Evolutionary conservation across 2,329 filamentous ascomycete genomes (phyloP), one percentile per base, ranked within the genome.

Genomic region (Ascochyta lentis): DNA sequence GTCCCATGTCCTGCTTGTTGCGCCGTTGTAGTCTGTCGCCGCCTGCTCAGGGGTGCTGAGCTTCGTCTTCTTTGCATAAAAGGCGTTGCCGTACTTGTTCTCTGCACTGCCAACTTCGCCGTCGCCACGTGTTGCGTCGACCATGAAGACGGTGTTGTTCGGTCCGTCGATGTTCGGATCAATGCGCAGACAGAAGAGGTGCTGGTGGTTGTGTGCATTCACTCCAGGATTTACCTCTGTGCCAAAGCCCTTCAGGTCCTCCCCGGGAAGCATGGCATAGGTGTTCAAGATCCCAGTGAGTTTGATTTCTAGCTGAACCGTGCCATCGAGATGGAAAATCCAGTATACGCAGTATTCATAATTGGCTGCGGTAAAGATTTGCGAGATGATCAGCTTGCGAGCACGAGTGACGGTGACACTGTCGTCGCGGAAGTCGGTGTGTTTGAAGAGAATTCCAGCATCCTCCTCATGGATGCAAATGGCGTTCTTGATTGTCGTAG

Each of bases 401-500:
- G 88, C 92, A 24, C 93, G 88, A 0, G 92, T 96, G 4, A 96
- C 90, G 9, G 95, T 91, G 50, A 88, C 86, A 0, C 90, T 94
- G 39, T 95, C 89, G 70, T 97, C 93, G 34, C 93, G 86, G 84
- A 96, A 97, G 77, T 97, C 93, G 15, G 87, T 92, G 78, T 96
- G 91, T 79, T 97, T 97, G 85, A 96, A 96, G 0, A 96, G 81
- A 56, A 97, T 95, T 6, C 93, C 93, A 2, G 86, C 86, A 63
- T 97, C 93, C 78, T 97, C 93, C 75, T 97, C 93, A 77, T 97
- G 93, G 63, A 97, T 93, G 75, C 93, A 97, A 64, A 97, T 89
- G 34, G 93, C 93, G 70, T 96, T 96, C 81, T 96, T 94, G 79
- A 96, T 92, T 1, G 87, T 89, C 4, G 87, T 86, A 26, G 90